Evolutionary conservation across 805 yeast genomes (phyloP), one percentile per base, ranked within the genome.

Genomic region (Grigorovia transvaalensis): DNA sequence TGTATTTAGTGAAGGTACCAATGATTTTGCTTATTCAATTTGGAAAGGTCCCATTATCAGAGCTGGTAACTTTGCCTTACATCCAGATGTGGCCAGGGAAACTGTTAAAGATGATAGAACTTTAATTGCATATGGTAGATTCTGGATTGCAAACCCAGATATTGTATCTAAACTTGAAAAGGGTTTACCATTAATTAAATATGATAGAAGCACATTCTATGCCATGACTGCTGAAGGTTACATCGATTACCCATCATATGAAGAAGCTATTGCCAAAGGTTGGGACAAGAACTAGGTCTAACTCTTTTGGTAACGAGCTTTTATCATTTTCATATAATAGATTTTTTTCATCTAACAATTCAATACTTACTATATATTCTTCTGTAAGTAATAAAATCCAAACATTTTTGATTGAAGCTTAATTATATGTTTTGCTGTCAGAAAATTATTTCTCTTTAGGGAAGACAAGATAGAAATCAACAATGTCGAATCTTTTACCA

Each of bases 131-230:
- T 66, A 60, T 48, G 82, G 82, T 30, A 72, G 83, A 54, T 68
- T 64, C 53, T 79, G 71, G 61, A 72, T 76, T 48, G 65, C 81
- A 35, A 80, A 80, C 65, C 84, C 84, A 2, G 85, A 80, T 58
- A 60, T 81, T 35, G 74, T 72, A 18, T 57, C 65, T n/a, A 67
- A 80, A 54, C 52, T 80, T 44, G 63, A 69, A 54, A 63, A 74
- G 35, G 73, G 73, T 30, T 50, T 63, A 44, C 71, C 71, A 44
- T 62, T 79, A 52, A 70, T 67, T 52, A 56, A 64, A 33, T 80
- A 79, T 58, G 71, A 79, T 60, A 71, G 83, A 60, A 53, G 57
- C 18, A 71, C 76, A 9, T 80, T 80, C 65, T 80, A 79, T 60
- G 53, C 58, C 35, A 54, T 61, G 49, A 55, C 63, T 15, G 68